These are phyloP conservation scores for Phytophthora brassicae DNA, from an alignment of 352 stramenopile species.

Conservation along the genomic window DNA sequence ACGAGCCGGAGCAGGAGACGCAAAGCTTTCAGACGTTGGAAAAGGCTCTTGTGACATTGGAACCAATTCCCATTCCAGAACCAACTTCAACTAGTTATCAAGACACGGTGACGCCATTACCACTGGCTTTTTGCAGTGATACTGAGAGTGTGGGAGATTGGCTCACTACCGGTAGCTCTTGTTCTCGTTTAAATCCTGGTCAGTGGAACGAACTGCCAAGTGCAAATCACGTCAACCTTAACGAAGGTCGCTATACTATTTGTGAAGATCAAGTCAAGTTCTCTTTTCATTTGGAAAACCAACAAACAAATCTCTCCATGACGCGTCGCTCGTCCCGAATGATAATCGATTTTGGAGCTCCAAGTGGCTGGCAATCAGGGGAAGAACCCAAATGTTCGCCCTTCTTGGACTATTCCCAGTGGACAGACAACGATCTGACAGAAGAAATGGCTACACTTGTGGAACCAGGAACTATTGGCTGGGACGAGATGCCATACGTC, in stretches of 20 bases:
- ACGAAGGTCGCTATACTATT: conserved; percentile 14
- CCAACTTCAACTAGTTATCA: neutral
- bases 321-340: conserved; percentile 26
- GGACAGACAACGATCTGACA: conserved; percentile 45
- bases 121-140: neutral
- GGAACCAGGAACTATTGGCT: conserved; percentile 26
- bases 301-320: conserved; percentile 26
- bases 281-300: conserved; percentile 12
- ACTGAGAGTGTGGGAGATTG: conserved; percentile 14
- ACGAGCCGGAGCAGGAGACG: neutral
- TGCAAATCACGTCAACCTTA: neutral
- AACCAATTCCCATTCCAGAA: conserved; percentile 6
- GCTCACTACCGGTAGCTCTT: conserved; percentile 7
- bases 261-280: conserved; percentile 25
- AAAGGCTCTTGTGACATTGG: conserved; percentile 9
- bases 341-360: conserved; percentile 56
- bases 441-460: conserved; percentile 36
- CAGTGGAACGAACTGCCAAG: conserved; percentile 18
- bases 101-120: neutral
- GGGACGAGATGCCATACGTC: conserved; percentile 6
- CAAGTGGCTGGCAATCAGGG: conserved; percentile 45
- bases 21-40: neutral
- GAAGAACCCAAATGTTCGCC: conserved; percentile 36
- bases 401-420: conserved; percentile 29
- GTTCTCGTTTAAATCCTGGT: neutral